Evolutionary conservation across 805 yeast genomes (phyloP).

Genomic region (Candida oleophila): DNA sequence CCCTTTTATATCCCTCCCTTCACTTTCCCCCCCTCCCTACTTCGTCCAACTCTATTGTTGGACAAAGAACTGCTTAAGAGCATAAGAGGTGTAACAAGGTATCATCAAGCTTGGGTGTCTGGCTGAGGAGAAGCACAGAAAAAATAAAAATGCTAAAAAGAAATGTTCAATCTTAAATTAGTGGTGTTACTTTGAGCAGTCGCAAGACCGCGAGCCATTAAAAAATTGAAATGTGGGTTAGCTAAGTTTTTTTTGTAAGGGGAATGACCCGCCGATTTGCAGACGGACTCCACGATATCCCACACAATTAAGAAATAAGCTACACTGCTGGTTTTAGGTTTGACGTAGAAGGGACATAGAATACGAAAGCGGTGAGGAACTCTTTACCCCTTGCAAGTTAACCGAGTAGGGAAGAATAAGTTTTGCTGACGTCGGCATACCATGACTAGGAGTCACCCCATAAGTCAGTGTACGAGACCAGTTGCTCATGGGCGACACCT

Average conservation of each 20-base stretch:
- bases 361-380: neutral
- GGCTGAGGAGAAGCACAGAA: neutral
- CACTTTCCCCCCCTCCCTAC: neutral
- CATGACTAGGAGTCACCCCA: neutral
- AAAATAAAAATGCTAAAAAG: neutral
- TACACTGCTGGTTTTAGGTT: neutral
- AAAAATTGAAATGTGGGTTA: no score
- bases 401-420: no score
- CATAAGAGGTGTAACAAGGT: neutral
- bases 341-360: neutral
- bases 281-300: neutral
- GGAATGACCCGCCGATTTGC: no score
- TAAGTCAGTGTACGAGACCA: no score
- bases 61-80: neutral
- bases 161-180: neutral
- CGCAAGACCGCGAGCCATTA: neutral
- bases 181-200: neutral
- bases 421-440: no score
- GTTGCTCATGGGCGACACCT: no score
- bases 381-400: no score
- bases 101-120: neutral
- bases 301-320: neutral
- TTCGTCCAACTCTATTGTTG: constrained; percentile 2
- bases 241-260: no score
- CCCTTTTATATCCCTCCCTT: neutral